Conservation (phyloP, 2,329 filamentous ascomycete genomes). For the Verticillium nubilum region DNA sequence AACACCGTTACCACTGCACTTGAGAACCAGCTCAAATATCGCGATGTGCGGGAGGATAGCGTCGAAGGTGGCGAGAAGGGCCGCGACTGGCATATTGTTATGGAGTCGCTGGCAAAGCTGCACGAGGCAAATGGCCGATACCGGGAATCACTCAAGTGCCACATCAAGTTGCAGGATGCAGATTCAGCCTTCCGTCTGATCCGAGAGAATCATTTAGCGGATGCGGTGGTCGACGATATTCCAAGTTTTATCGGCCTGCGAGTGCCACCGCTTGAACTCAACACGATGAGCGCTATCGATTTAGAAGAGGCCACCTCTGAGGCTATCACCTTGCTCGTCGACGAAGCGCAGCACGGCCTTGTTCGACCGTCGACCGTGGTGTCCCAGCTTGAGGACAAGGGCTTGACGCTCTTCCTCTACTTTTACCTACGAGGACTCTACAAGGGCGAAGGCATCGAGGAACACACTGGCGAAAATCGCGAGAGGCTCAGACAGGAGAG, state of each 20-base stretch:
- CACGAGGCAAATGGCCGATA: conserved; percentile 77
- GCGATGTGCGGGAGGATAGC: conserved; percentile 69
- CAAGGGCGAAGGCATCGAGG: conserved; percentile 63
- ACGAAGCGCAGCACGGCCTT: conserved; percentile 85
- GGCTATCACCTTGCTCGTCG: conserved; percentile 78
- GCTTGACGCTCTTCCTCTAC: conserved; percentile 72
- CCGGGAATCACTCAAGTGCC: conserved; percentile 79
- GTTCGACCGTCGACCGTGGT: conserved; percentile 75
- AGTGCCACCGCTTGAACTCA: conserved; percentile 66
- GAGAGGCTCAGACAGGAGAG: conserved; percentile 55
- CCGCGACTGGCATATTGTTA: conserved; percentile 83
- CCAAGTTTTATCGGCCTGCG: conserved; percentile 81
- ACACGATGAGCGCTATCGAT: conserved; percentile 60
- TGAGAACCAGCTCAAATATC: conserved; percentile 74
- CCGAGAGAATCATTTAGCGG: conserved; percentile 81
- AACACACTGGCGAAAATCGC: conserved; percentile 46
- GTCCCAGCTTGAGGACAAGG: conserved; percentile 63
- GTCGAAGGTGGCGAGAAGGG: conserved; percentile 67
- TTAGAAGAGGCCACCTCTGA: conserved; percentile 77
- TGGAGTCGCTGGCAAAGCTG: conserved; percentile 78
- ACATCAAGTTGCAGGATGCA: conserved; percentile 86
- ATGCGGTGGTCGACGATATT: conserved; percentile 84
- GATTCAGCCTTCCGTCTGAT: conserved; percentile 85
- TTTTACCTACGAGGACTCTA: conserved; percentile 89
- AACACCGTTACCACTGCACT: conserved; percentile 70